Evolutionary conservation across 257 asterid genomes (phyloP).

Genomic region (Mitragyna speciosa): DNA sequence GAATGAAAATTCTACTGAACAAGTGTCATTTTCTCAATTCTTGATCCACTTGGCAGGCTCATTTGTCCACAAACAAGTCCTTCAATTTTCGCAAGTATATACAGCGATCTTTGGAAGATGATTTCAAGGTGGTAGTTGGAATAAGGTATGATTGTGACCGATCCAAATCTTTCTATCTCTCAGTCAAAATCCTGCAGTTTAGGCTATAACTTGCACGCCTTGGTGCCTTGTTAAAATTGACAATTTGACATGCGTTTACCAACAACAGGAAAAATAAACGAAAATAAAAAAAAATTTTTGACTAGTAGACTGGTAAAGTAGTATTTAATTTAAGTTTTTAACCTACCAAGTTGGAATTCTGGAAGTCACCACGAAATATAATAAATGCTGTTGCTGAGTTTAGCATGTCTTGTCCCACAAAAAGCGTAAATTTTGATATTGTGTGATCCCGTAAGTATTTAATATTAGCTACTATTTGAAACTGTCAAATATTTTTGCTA

Average conservation of each 20-base stretch:
- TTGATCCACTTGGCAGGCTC: constrained; percentile 44
- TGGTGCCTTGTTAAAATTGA: neutral
- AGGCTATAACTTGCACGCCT: no score
- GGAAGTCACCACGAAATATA: neutral
- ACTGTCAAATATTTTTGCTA: neutral
- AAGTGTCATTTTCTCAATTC: neutral
- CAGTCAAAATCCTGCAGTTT: neutral
- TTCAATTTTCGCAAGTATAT: constrained; percentile 73
- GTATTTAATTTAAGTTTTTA: no score
- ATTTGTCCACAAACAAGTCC: constrained; percentile 55
- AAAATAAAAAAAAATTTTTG: neutral
- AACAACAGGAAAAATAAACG: neutral
- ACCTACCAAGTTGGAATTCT: neutral
- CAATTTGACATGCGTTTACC: neutral
- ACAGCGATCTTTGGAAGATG: constrained; percentile 69
- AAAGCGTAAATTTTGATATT: no score
- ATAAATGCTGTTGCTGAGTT: neutral
- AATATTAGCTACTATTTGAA: neutral
- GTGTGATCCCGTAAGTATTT: no score
- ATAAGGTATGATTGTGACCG: constrained; percentile 43
- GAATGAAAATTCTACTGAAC: neutral
- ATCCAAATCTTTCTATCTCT: neutral
- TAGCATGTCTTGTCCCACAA: no score
- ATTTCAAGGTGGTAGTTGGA: constrained; percentile 69
- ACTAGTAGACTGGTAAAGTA: neutral